Percentiles rank a stretch among this genome's conserved stretches.
phyloP scores from a whole-genome alignment of 305 asterid genomes.

The Rubia tinctorum region DNA sequence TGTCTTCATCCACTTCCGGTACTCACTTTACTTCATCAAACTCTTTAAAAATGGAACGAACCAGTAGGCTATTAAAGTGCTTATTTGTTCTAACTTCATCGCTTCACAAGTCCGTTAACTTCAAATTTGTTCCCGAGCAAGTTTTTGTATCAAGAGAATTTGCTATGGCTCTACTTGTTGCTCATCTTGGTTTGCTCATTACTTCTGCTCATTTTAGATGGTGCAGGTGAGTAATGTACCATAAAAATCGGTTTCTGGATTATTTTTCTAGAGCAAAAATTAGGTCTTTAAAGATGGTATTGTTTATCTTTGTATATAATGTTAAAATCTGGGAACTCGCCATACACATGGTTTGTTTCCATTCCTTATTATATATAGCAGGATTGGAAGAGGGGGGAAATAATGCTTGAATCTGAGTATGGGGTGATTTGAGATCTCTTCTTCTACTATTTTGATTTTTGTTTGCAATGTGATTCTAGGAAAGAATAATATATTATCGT shows the following conservation, averaged over 20 bases:
- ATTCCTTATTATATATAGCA: background rate
- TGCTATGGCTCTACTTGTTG: slow-evolving; percentile 63
- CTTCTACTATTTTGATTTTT: background rate
- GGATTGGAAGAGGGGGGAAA: background rate
- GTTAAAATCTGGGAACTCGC: background rate
- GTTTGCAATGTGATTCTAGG: background rate
- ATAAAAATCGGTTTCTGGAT: slow-evolving; percentile 4
- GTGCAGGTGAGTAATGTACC: slow-evolving; percentile 64
- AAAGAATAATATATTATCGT: background rate
- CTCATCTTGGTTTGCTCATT: slow-evolving; percentile 69
- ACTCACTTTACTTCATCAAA: slow-evolving; percentile 23
- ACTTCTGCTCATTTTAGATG: slow-evolving; percentile 84
- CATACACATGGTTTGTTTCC: background rate
- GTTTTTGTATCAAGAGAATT: slow-evolving; percentile 68
- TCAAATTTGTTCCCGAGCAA: slow-evolving; percentile 83
- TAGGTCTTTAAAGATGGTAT: background rate
- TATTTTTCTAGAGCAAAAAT: background rate
- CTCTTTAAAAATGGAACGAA: slow-evolving; percentile 7
- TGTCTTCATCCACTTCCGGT: slow-evolving; percentile 91
- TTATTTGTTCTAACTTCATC: slow-evolving; percentile 15
- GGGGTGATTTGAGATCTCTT: background rate
- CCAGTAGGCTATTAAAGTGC: background rate
- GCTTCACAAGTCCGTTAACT: slow-evolving; percentile 87
- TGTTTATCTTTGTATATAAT: background rate
- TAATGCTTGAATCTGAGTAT: slow-evolving; percentile 13